Evolutionary conservation across 2,329 filamentous ascomycete genomes (phyloP).

Genomic region (Xylaria sp.): DNA sequence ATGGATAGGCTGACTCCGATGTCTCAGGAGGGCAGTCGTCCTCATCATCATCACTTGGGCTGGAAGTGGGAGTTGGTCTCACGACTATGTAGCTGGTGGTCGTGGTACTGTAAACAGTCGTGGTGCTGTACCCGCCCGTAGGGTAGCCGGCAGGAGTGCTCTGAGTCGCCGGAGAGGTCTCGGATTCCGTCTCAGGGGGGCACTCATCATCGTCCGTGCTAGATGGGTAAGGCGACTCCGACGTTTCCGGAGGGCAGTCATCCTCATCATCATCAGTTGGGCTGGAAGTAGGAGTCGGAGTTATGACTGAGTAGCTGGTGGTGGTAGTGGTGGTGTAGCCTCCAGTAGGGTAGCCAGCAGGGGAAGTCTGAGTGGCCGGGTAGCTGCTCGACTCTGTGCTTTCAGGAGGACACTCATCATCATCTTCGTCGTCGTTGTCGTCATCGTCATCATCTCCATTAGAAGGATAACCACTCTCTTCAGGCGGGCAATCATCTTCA

Average conservation of each 20-base stretch:
- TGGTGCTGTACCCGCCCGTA: conserved; percentile 1
- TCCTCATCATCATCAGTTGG: conserved; percentile 1
- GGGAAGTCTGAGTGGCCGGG: background rate
- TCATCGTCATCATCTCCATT: too few species aligned
- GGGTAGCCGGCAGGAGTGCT: background rate
- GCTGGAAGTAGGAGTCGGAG: background rate
- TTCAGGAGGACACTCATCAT: conserved; percentile 14
- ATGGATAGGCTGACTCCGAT: background rate
- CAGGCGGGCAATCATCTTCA: conserved; percentile 6
- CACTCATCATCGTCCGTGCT: conserved; percentile 2
- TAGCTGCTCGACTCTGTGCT: conserved; percentile 1
- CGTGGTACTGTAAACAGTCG: too few species aligned
- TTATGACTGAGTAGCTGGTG: background rate
- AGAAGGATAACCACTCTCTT: background rate
- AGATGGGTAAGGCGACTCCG: background rate
- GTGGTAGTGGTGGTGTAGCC: background rate
- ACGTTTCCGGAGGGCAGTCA: conserved; percentile 1
- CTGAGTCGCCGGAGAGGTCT: background rate
- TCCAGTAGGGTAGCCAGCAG: conserved; percentile 2
- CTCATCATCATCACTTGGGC: conserved; percentile 1
- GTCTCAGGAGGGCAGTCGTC: conserved; percentile 1
- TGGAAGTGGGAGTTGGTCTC: background rate
- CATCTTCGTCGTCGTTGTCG: background rate
- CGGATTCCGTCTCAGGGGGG: conserved; percentile 1
- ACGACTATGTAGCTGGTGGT: background rate